Evolutionary conservation across 176 grass and related monocot genomes (phyloP), one percentile per base, ranked within the genome.

Genomic region (Oryza meyeriana): DNA sequence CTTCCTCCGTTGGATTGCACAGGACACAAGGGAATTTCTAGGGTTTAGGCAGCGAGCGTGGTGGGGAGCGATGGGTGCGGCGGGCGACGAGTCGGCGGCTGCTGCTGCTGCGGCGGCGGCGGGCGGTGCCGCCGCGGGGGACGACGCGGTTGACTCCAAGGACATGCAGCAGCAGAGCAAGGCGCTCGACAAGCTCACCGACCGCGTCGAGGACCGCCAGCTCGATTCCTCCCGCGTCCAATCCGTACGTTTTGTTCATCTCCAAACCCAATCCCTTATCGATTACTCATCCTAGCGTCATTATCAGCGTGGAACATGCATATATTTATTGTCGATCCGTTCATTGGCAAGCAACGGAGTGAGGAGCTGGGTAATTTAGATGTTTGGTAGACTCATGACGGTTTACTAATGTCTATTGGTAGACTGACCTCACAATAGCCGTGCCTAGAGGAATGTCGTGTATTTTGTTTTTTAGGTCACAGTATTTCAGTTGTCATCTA

Each of bases 141-240:
- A 87, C 13, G 82, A 45, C 12, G 66, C 64, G 34, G 84, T 33
- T 74, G 81, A 91, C 75, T 95, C 93, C 38, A 95, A 92, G 93
- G 88, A 91, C 63, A 73, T 91, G 71, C 96, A 95, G 87, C 93
- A 99, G 87, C 96, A 99, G 89, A 99, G 96, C 86, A 99, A 99
- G 86, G 96, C 96, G 61, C 91, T 99, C 28, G 96, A 99, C 89
- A 99, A 99, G 89, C 93, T 99, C 79, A 99, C 96, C 59, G 96
- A 99, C 79, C 96, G 87, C 16, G 96, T 94, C 68, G 95, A 98
- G 69, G 96, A 99, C 35, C 96, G 96, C 74, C 96, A 99, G 79
- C 96, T 99, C 82, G 96, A 99, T 70, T 95, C 93, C 69, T 94
- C 86, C 78, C 90, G 96, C 77, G 96, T 99, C 61, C 96, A 95